phyloP scores from a whole-genome alignment of 371 early-diverging fungal genomes.

The Funneliformis caledonium region DNA sequence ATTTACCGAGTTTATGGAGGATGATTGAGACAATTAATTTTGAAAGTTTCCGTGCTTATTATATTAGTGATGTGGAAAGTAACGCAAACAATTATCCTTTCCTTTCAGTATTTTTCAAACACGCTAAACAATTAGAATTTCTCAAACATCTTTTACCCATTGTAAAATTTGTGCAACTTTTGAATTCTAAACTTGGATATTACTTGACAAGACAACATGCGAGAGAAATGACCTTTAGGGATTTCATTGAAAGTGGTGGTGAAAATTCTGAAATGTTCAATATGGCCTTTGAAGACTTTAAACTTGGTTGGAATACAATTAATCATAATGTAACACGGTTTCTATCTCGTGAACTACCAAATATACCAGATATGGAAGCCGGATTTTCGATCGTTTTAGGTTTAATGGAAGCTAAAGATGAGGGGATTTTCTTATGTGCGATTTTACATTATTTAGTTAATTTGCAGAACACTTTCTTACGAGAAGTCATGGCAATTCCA shows the following conservation, averaged over 20 bases:
- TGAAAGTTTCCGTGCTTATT: slow-evolving; percentile 34
- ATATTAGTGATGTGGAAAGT: background rate
- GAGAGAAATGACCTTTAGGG: slow-evolving; percentile 25
- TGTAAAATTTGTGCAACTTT: slow-evolving; percentile 28
- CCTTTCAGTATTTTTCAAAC: slow-evolving; percentile 29
- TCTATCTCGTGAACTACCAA: too few relatives aligned
- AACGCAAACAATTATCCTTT: slow-evolving; percentile 33
- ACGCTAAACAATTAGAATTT: slow-evolving; percentile 4
- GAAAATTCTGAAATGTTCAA: background rate
- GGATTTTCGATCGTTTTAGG: background rate
- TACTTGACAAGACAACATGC: slow-evolving; percentile 33
- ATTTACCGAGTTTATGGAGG: slow-evolving; percentile 39
- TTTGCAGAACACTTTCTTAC: slow-evolving; percentile 36
- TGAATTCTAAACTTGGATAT: slow-evolving; percentile 19
- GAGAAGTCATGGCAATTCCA: slow-evolving; percentile 19
- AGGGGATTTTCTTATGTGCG: slow-evolving; percentile 15
- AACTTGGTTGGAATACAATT: slow-evolving; percentile 4
- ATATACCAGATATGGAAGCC: too few relatives aligned
- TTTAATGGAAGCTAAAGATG: slow-evolving; percentile 36
- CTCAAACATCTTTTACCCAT: slow-evolving; percentile 20
- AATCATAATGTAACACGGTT: too few relatives aligned
- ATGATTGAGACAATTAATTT: background rate
- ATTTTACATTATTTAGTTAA: slow-evolving; percentile 3
- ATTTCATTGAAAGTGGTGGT: slow-evolving; percentile 9
- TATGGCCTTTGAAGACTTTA: background rate